phyloP scores from a whole-genome alignment of 2,329 filamentous ascomycete species.

The Alternaria triticimaculans region DNA sequence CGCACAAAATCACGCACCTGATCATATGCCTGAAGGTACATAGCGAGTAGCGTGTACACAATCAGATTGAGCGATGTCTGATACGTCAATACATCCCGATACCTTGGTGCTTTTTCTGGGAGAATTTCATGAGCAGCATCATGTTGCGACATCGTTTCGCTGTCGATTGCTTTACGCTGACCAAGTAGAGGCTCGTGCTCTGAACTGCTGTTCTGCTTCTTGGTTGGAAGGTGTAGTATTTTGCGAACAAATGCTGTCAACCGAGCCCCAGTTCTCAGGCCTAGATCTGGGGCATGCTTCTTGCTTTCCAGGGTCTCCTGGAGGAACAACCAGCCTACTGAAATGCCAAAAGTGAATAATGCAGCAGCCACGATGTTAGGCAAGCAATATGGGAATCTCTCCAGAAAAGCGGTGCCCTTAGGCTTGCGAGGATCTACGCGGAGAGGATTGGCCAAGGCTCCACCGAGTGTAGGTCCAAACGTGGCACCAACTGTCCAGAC shows the following conservation, averaged over 20 bases:
- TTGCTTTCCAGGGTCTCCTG: slow-evolving; percentile 83
- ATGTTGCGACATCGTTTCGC: slow-evolving; percentile 18
- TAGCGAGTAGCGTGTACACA: slow-evolving; percentile 79
- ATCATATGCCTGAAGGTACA: slow-evolving; percentile 85
- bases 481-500: slow-evolving; percentile 88
- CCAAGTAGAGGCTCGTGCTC: slow-evolving; percentile 43
- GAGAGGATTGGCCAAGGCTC: slow-evolving; percentile 81
- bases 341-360: slow-evolving; percentile 80
- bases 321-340: slow-evolving; percentile 78
- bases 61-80: slow-evolving; percentile 79
- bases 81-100: slow-evolving; percentile 72
- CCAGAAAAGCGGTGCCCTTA: slow-evolving; percentile 68
- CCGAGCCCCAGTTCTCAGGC: slow-evolving; percentile 73
- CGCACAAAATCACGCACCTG: slow-evolving; percentile 54
- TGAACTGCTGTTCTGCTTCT: slow-evolving; percentile 6
- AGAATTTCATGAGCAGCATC: not conserved
- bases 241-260: slow-evolving; percentile 53
- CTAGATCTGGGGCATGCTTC: slow-evolving; percentile 74
- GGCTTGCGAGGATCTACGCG: slow-evolving; percentile 76
- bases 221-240: slow-evolving; percentile 19
- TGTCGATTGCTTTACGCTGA: slow-evolving; percentile 26
- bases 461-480: slow-evolving; percentile 85
- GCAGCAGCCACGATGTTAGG: slow-evolving; percentile 80
- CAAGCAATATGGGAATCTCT: slow-evolving; percentile 78
- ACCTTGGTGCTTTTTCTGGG: slow-evolving; percentile 40